Percentiles rank a stretch among this genome's conserved stretches.
These are phyloP conservation scores for Radiomyces spectabilis DNA, from an alignment of 192 early-diverging fungal species.

Conservation along the genomic window DNA sequence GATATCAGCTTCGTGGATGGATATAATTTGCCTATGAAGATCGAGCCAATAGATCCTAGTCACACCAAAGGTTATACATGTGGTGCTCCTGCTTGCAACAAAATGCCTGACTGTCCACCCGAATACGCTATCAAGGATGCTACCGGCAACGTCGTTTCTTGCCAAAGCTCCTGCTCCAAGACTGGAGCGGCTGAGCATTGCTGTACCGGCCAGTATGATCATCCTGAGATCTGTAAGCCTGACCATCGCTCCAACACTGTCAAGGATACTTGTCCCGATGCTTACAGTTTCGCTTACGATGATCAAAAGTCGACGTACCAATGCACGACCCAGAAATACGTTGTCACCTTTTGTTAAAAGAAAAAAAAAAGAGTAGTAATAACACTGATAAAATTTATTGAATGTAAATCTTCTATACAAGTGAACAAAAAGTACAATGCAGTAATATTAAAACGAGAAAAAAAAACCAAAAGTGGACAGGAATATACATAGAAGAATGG, in stretches of 20 bases:
- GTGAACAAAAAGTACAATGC: neutral
- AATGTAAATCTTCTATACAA: neutral
- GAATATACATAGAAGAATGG: no score
- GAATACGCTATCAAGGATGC: constrained; percentile 6
- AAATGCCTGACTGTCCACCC: constrained; percentile 6
- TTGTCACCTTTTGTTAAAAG: constrained; percentile 8
- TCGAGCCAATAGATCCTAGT: neutral
- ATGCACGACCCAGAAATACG: neutral
- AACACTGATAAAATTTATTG: neutral
- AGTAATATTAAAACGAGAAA: no score
- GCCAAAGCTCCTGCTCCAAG: constrained; percentile 14
- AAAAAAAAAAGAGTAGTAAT: no score
- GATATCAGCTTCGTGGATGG: constrained; percentile 25
- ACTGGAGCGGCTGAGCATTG: constrained; percentile 9
- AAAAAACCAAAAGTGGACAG: no score
- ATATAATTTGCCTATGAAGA: constrained; percentile 19
- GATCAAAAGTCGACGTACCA: constrained; percentile 21
- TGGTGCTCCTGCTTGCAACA: constrained; percentile 6
- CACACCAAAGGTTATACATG: constrained; percentile 5
- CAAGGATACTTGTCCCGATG: constrained; percentile 12
- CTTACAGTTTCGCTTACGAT: constrained; percentile 28
- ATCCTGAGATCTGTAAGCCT: constrained; percentile 1
- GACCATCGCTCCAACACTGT: neutral
- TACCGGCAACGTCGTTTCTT: constrained; percentile 12
- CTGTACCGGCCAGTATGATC: constrained; percentile 12